A percentile compares a stretch with the other conserved stretches of the same genome.
phyloP scores from a whole-genome alignment of 2,329 filamentous ascomycete species.

The Exophiala lecanii-corni region DNA sequence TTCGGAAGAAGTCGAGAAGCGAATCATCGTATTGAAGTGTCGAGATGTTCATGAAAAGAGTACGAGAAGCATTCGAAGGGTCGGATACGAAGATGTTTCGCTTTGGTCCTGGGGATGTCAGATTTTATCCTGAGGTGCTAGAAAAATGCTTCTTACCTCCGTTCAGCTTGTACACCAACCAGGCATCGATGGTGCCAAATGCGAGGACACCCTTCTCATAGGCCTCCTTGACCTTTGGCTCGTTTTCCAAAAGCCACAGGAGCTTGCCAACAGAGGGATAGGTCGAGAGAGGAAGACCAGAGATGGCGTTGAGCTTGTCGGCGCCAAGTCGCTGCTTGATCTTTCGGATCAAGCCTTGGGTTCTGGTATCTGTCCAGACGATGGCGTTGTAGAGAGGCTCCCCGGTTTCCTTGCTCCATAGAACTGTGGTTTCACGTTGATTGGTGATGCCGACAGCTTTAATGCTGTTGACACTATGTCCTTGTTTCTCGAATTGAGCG shows the following conservation, averaged over 20 bases:
- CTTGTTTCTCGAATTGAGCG: constrained; percentile 64
- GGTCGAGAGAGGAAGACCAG: constrained; percentile 78
- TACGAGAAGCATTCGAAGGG: constrained; percentile 80
- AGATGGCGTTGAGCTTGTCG: constrained; percentile 64
- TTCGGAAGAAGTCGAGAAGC: constrained; percentile 72
- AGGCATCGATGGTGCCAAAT: constrained; percentile 84
- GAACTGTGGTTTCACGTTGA: constrained; percentile 81
- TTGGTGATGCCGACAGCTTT: constrained; percentile 80
- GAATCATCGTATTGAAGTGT: constrained; percentile 74
- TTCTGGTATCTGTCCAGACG: constrained; percentile 86
- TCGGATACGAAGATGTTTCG: constrained; percentile 75
- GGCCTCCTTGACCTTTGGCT: constrained; percentile 63
- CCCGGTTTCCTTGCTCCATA: constrained; percentile 78
- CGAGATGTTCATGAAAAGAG: constrained; percentile 90
- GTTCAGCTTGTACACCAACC: constrained; percentile 79
- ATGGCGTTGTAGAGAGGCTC: constrained; percentile 79
- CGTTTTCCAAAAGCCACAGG: constrained; percentile 72
- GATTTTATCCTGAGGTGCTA: neutral
- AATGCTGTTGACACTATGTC: constrained; percentile 64
- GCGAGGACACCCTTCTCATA: constrained; percentile 72
- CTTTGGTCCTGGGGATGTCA: constrained; percentile 36
- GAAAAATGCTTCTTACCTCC: constrained; percentile 46
- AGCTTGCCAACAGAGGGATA: constrained; percentile 85
- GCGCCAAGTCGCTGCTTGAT: constrained; percentile 64
- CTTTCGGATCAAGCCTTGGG: constrained; percentile 69